Base-by-base conservation (phyloP, 163 green algal genomes). In the Scenedesmus sp. region DNA sequence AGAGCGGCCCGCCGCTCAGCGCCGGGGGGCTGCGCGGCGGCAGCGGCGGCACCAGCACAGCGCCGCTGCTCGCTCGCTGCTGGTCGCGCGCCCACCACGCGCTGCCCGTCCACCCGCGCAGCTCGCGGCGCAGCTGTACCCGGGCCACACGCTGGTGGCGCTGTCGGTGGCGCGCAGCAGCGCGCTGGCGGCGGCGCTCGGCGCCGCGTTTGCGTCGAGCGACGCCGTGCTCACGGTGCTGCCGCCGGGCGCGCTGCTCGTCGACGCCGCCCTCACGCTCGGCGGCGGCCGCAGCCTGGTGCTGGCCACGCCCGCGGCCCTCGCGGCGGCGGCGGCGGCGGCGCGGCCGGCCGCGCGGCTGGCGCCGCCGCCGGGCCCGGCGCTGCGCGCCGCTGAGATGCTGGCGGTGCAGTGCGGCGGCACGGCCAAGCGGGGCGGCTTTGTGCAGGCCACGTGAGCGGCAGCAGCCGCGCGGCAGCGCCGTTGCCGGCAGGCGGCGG, bases 301-400 rank as follows among this genome's bases (percentile, higher is more conserved):
- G 33, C 39, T 76, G 48, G 56, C 67, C n/a, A 76, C 67, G 56
- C 51, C 67, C 42, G 67, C 67, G 29, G 51, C 67, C 15, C 17
- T 76, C 18, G 17, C 20, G 17, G 50, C 66, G 34, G 67, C 67
- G 39, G 67, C 67, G 64, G 51, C 47, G 44, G 47, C 11, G 28
- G 47, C 50, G 22, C 22, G 51, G 10, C 39, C 39, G 39, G 39
- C 39, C 39, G 10, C 10, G 39, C 39, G 39, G 6, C 39, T 6
- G 10, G 10, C 39, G 10, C 39, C n/a, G 20, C 13, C 9, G 31
- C 29, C 45, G 11, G 48, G 48, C 4, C 66, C 66, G 5, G 4
- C 34, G 4, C 5, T 63, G 0, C 9, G 20, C 18, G n/a, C 2
- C 50, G 17, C 5, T 11, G 34, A 57, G 5, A 33, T 76, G 33